These are phyloP conservation scores for Aureobasidium sp. DNA, from an alignment of 2,329 filamentous ascomycete species.

Conservation along the genomic window DNA sequence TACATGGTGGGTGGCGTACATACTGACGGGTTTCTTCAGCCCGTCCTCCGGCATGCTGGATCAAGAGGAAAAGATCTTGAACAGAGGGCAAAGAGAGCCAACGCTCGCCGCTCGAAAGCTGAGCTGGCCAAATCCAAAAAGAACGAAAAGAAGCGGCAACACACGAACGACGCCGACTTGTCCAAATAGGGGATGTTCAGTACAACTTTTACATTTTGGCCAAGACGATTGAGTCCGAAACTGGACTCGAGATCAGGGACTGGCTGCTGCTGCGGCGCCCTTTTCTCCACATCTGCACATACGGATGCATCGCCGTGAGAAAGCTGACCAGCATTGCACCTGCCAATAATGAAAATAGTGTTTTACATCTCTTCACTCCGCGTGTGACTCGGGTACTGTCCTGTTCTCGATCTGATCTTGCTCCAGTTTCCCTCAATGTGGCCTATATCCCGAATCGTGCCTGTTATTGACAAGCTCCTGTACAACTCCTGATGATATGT, in stretches of 20 bases:
- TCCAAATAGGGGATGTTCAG: background rate
- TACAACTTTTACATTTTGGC: background rate
- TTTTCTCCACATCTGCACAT: background rate
- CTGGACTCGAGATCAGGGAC: no score
- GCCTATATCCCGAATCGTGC: no score
- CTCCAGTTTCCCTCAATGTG: no score
- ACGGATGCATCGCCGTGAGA: background rate
- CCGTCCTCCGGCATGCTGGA: slow-evolving; percentile 21
- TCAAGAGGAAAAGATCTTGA: slow-evolving; percentile 2
- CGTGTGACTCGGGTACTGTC: no score
- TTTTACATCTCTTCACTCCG: no score
- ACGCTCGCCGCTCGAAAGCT: background rate
- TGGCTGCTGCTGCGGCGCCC: no score
- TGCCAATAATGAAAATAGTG: background rate
- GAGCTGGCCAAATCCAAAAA: background rate
- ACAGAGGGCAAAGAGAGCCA: slow-evolving; percentile 1
- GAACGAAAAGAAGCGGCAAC: background rate
- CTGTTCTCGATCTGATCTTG: no score
- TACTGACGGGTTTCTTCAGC: slow-evolving; percentile 59
- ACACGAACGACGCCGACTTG: background rate
- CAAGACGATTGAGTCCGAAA: background rate
- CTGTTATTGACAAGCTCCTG: no score
- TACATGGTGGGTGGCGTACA: slow-evolving; percentile 59
- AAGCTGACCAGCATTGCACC: background rate
- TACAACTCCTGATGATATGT: no score